Evolutionary conservation across 2,329 filamentous ascomycete species (phyloP), one percentile per base, ranked within the genome.

Genomic region (Thelonectria discophora): DNA sequence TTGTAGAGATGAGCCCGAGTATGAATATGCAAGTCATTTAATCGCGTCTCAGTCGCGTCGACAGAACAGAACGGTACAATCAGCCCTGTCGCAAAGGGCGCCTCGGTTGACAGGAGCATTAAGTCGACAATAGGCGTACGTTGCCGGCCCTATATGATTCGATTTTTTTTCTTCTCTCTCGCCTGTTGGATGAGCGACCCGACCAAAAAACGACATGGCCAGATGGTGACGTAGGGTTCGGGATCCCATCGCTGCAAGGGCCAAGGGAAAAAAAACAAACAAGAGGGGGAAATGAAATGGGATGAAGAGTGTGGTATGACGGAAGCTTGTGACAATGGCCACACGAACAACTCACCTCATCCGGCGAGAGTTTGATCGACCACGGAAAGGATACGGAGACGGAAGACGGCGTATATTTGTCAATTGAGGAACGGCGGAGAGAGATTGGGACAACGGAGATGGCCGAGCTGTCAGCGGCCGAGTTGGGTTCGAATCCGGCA

Each of bases 141-240:
- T 30, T 30, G 27, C 27, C 27, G 27, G 27, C 9, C 27, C 27
- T 30, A 30, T 42, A 68, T 71, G 67, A 64, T 63, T 63, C 66
- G 69, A 71, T 64, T 69, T 66, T 69, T 66, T 60, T 56, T 18
- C 52, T 5, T 34, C 6, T 34, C 12, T 37, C 34, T 37, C 34
- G 34, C 15, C 15, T 58, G 57, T 62, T 69, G 65, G 55, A 53
- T 57, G 46, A 69, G 57, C 61, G 70, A 59, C 48, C 54, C 20
- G 47, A 57, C 48, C 58, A 40, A 49, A 24, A 15, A 48, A 34
- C 30, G 42, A 21, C 17, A 32, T 71, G 69, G 69, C 53, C 65
- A 71, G 69, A 69, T 71, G 48, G 57, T 69, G 66, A 70, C 65
- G 69, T 65, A 60, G 54, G 51, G 58, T 52, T 70, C 60, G 62